Percentiles rank a stretch among this genome's conserved stretches.
phyloP scores from a whole-genome alignment of 2,329 filamentous ascomycete species.

The Diaporthe longicolla region DNA sequence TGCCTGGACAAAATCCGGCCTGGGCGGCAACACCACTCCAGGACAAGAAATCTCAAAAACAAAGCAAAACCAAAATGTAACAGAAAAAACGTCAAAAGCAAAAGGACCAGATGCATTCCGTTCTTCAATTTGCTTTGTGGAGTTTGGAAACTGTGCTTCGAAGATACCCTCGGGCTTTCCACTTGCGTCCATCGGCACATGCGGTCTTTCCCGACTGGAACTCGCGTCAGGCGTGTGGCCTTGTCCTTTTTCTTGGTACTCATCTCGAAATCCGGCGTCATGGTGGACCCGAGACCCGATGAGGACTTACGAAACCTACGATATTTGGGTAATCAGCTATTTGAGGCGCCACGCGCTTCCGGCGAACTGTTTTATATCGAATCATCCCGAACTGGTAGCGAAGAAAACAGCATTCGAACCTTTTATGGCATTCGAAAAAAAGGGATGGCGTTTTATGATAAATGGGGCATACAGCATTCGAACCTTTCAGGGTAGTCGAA shows the following conservation, averaged over 20 bases:
- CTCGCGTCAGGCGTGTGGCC: neutral
- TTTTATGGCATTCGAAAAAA: conserved; percentile 27
- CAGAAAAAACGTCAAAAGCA: neutral
- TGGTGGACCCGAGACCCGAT: neutral
- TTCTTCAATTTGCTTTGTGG: neutral
- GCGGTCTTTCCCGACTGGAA: neutral
- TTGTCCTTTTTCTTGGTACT: neutral
- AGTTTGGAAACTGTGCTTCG: conserved; percentile 5
- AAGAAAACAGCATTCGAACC: conserved; percentile 32
- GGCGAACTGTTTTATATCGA: neutral
- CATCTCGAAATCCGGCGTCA: neutral
- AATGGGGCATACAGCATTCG: conserved; percentile 7
- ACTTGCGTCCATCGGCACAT: neutral
- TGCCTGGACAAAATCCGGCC: neutral
- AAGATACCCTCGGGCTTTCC: neutral
- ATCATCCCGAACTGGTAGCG: conserved; percentile 26
- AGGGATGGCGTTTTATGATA: conserved; percentile 9
- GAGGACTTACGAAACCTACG: neutral
- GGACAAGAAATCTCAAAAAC: neutral
- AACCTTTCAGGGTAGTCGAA: conserved; percentile 30
- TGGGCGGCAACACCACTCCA: neutral
- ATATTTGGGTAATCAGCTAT: neutral
- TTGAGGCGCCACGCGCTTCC: neutral
- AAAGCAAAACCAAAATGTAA: neutral
- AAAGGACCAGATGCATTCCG: neutral